phyloP scores from a whole-genome alignment of 257 asterid genomes.

The Nicotiana sylvestris region DNA sequence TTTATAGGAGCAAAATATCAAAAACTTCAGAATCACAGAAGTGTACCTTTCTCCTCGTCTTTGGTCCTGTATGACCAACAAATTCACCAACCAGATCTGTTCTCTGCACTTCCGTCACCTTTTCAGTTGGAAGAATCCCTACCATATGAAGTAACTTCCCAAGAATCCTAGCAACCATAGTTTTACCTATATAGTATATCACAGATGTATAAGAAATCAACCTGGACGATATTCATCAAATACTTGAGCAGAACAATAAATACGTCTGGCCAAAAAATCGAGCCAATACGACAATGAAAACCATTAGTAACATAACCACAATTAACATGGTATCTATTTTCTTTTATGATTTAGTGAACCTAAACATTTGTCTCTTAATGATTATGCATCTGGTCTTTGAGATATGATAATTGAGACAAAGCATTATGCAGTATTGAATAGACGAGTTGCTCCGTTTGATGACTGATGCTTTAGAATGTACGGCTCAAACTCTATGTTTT shows the following conservation, averaged over 20 bases:
- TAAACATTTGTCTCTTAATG: background rate
- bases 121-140: constrained; percentile 69
- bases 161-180: constrained; percentile 76
- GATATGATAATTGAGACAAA: too few relatives aligned
- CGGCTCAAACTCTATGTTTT: background rate
- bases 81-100: constrained; percentile 83
- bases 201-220: background rate
- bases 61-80: constrained; percentile 76
- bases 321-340: background rate
- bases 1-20: background rate
- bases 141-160: constrained; percentile 79
- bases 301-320: background rate
- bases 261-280: background rate
- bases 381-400: background rate
- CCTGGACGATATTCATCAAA: background rate
- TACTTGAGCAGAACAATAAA: background rate
- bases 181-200: constrained; percentile 49
- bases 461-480: background rate
- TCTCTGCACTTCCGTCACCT: constrained; percentile 85
- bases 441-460: too few relatives aligned
- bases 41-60: constrained; percentile 71
- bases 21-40: background rate
- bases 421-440: too few relatives aligned
- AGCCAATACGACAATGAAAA: background rate
- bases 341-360: background rate